Percentiles rank a stretch among this genome's conserved stretches.
Conservation (phyloP, 2,329 filamentous ascomycete genomes). For the Alternaria triticina region DNA sequence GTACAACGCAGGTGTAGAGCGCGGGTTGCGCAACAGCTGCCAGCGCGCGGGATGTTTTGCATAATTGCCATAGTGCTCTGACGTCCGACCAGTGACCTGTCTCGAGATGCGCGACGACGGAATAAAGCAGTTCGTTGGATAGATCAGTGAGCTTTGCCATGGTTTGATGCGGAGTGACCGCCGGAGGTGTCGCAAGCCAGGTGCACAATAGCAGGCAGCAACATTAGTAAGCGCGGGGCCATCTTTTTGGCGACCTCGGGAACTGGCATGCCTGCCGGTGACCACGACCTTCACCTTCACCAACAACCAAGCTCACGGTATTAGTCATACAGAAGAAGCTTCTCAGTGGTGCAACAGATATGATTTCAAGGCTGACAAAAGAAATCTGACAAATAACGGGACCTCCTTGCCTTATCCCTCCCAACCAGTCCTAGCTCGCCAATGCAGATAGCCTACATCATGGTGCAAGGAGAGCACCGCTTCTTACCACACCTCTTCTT, state of each 20-base stretch:
- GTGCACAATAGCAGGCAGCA: neutral
- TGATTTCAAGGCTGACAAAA: neutral
- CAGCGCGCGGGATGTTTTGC: slow-evolving; percentile 6
- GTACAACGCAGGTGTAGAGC: slow-evolving; percentile 9
- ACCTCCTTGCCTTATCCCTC: neutral
- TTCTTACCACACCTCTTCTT: neutral
- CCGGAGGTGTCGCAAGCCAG: neutral
- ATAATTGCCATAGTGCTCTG: slow-evolving; percentile 4
- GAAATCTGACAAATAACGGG: neutral
- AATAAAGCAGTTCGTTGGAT: slow-evolving; percentile 11
- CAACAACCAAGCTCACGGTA: neutral
- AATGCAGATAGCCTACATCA: neutral
- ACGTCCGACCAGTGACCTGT: neutral
- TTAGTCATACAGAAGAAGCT: neutral
- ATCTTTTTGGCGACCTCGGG: neutral
- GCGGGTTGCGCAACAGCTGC: slow-evolving; percentile 7
- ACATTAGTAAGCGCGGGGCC: neutral
- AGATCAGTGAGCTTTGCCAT: slow-evolving; percentile 10
- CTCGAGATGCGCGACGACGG: slow-evolving; percentile 1
- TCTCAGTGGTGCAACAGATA: neutral
- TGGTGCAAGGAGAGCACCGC: neutral
- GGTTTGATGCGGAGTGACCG: neutral
- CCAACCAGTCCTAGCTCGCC: neutral
- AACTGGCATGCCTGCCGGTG: neutral
- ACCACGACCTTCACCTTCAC: neutral